Evolutionary conservation across 768 basidiomycete species (phyloP).

Genomic region (Pluteus cervinus): DNA sequence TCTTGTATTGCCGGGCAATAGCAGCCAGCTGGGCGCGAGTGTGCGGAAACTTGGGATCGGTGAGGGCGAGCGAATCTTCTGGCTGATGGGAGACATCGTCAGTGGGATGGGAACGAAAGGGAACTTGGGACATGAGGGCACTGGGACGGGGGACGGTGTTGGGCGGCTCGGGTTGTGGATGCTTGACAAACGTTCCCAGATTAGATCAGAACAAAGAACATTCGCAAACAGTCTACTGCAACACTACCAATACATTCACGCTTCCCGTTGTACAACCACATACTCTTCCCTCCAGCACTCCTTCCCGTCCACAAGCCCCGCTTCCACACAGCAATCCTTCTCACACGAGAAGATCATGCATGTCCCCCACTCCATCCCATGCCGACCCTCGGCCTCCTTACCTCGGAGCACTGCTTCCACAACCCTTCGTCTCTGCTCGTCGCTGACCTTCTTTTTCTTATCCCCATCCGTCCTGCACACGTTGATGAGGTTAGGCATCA

Average conservation of each 20-base stretch:
- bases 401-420: conserved; percentile 52
- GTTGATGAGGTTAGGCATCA: conserved; percentile 93
- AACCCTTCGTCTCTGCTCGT: conserved; percentile 63
- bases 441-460: conserved; percentile 36
- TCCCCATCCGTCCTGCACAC: conserved; percentile 37
- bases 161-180: too few relatives aligned
- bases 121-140: too few relatives aligned
- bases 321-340: conserved; percentile 62
- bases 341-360: conserved; percentile 85
- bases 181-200: too few relatives aligned
- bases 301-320: conserved; percentile 32
- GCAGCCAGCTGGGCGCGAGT: conserved; percentile 75
- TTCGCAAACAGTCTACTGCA: too few relatives aligned
- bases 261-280: conserved; percentile 70
- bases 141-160: too few relatives aligned
- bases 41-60: conserved; percentile 60
- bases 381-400: conserved; percentile 33
- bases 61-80: too few relatives aligned
- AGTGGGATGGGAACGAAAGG: too few relatives aligned
- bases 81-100: too few relatives aligned
- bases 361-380: conserved; percentile 94
- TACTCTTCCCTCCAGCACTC: conserved; percentile 70
- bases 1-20: conserved; percentile 68
- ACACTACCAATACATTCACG: conserved; percentile 4
- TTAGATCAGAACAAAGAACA: too few relatives aligned